Percentiles rank a stretch among this genome's conserved stretches.
phyloP scores from a whole-genome alignment of 208 protist species.

The Naegleria gruberi region DNA sequence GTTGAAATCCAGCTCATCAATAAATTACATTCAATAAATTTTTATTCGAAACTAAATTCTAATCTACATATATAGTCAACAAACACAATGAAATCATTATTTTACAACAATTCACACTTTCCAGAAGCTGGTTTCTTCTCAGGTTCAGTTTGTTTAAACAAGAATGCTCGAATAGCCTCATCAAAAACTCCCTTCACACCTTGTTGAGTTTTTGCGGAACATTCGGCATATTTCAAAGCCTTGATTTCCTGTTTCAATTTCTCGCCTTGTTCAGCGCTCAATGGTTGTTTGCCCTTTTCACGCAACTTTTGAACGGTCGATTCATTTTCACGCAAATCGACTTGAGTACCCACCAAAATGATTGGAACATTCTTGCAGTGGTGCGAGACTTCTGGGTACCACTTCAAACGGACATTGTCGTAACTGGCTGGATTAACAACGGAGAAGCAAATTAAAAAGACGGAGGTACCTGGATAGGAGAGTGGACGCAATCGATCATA shows the following conservation, averaged over 20 bases:
- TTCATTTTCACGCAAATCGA: slow-evolving; percentile 45
- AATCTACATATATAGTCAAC: no score
- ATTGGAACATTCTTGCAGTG: slow-evolving; percentile 38
- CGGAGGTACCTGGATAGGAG: slow-evolving; percentile 69
- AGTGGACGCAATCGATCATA: slow-evolving; percentile 79
- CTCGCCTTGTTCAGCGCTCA: slow-evolving; percentile 42
- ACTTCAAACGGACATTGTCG: slow-evolving; percentile 47
- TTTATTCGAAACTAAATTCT: no score
- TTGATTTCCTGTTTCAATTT: slow-evolving; percentile 28
- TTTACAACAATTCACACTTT: no score
- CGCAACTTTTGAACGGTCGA: slow-evolving; percentile 38
- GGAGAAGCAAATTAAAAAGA: slow-evolving; percentile 73
- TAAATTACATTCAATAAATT: no score
- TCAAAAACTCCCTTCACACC: slow-evolving; percentile 68
- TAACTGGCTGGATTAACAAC: slow-evolving; percentile 50
- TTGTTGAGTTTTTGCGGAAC: slow-evolving; percentile 71
- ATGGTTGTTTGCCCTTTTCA: slow-evolving; percentile 33
- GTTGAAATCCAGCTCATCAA: no score
- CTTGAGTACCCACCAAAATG: slow-evolving; percentile 49
- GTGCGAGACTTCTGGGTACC: slow-evolving; percentile 36
- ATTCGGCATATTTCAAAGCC: slow-evolving; percentile 47
- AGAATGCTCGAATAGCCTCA: slow-evolving; percentile 51
- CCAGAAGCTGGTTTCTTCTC: no score
- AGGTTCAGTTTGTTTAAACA: slow-evolving; percentile 28
- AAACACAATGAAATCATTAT: no score